These are phyloP conservation scores for Russula brevipes DNA, from an alignment of 768 basidiomycete genomes.

Conservation along the genomic window DNA sequence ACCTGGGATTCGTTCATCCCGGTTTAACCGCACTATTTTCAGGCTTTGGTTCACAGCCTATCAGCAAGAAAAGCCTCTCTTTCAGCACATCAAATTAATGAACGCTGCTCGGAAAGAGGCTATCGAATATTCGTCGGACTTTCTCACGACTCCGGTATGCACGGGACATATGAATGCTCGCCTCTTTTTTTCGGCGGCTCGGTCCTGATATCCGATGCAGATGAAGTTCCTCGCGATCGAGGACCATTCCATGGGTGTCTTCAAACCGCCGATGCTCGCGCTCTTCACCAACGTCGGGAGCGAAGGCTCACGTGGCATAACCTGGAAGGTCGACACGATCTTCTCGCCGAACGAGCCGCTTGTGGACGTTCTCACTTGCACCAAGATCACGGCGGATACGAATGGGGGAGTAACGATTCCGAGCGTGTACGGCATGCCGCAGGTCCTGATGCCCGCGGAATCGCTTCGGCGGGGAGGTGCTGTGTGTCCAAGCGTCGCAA, in stretches of 20 bases:
- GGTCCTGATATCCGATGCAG: constrained; percentile 28
- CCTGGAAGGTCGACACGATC: constrained; percentile 42
- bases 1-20: neutral
- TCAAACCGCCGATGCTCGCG: constrained; percentile 51
- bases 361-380: constrained; percentile 52
- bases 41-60: constrained; percentile 62
- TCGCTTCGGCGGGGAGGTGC: constrained; percentile 29
- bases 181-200: no score
- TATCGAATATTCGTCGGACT: constrained; percentile 38
- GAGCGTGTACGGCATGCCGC: constrained; percentile 43
- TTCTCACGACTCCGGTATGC: constrained; percentile 45
- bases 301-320: constrained; percentile 29
- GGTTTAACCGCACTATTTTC: neutral
- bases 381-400: constrained; percentile 33
- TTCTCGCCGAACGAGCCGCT: constrained; percentile 41
- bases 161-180: neutral
- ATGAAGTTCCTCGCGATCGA: constrained; percentile 43
- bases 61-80: constrained; percentile 44
- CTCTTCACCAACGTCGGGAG: constrained; percentile 53
- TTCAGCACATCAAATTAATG: constrained; percentile 42
- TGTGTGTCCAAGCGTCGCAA: constrained; percentile 26
- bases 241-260: constrained; percentile 42
- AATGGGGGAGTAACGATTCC: constrained; percentile 40
- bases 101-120: constrained; percentile 52
- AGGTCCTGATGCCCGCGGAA: constrained; percentile 36